Percentiles rank a stretch among this genome's conserved stretches.
These are phyloP conservation scores for Phylloporus rhodoxanthus DNA, from an alignment of 768 basidiomycete species.

Conservation along the genomic window DNA sequence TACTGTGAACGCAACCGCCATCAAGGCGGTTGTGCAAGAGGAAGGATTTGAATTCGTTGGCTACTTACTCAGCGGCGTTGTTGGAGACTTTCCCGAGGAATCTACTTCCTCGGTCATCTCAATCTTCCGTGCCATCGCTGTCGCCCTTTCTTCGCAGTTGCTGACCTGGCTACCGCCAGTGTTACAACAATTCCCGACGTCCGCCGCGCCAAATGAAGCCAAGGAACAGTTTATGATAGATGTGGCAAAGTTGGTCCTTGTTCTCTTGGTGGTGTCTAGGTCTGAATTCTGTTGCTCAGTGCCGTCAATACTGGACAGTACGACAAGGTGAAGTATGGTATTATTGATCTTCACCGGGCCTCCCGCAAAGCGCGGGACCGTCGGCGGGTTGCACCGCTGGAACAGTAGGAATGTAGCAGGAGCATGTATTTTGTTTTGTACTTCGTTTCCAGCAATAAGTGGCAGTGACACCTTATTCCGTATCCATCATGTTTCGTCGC, in stretches of 20 bases:
- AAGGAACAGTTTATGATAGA: slow-evolving; percentile 71
- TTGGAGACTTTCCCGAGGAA: slow-evolving; percentile 87
- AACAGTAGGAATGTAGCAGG: slow-evolving; percentile 12
- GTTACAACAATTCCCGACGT: slow-evolving; percentile 61
- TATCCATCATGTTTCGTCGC: slow-evolving; percentile 47
- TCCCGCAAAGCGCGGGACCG: slow-evolving; percentile 72
- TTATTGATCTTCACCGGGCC: slow-evolving; percentile 63
- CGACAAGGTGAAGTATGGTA: slow-evolving; percentile 79
- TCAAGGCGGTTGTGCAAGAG: slow-evolving; percentile 55
- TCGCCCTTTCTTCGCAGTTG: slow-evolving; percentile 63
- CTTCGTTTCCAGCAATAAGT: too few relatives aligned
- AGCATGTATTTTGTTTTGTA: slow-evolving; percentile 10
- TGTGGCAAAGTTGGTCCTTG: slow-evolving; percentile 58
- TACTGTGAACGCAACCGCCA: slow-evolving; percentile 54
- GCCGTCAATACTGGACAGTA: slow-evolving; percentile 58
- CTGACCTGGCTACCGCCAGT: slow-evolving; percentile 67
- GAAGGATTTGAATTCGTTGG: slow-evolving; percentile 69
- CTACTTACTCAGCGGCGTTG: slow-evolving; percentile 69
- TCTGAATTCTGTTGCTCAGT: slow-evolving; percentile 34
- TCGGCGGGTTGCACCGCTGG: slow-evolving; percentile 32
- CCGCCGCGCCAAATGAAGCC: slow-evolving; percentile 54
- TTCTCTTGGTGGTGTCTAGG: neutral
- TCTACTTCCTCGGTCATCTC: slow-evolving; percentile 65
- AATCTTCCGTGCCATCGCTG: slow-evolving; percentile 65
- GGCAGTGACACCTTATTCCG: slow-evolving; percentile 1